These are phyloP conservation scores for Adansonia digitata DNA, from an alignment of 345 rosid genomes.

Conservation along the genomic window DNA sequence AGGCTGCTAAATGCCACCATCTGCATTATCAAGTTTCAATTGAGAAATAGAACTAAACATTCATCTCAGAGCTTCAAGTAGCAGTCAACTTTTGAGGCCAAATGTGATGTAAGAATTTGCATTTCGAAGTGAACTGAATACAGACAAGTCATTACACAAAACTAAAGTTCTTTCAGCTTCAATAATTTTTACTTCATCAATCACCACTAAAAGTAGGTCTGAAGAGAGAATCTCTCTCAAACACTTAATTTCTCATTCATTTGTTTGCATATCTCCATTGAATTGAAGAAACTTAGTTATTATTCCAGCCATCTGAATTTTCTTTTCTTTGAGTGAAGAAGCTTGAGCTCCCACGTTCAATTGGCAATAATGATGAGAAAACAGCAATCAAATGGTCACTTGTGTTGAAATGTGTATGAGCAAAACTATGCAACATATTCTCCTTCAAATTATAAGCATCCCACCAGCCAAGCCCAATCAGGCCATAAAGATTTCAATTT, in stretches of 20 bases:
- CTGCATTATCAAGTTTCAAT: background rate
- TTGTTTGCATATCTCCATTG: constrained; percentile 1
- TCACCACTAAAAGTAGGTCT: background rate
- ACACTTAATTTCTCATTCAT: background rate
- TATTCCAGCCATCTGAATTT: background rate
- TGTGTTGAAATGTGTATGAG: background rate
- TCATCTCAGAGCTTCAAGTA: background rate
- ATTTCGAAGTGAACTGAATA: background rate
- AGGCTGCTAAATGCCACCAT: background rate
- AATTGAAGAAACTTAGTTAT: background rate
- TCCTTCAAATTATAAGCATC: background rate
- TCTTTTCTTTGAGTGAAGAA: too few relatives aligned
- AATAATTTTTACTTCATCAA: background rate
- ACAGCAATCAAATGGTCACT: background rate
- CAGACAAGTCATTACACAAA: background rate
- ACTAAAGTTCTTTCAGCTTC: background rate
- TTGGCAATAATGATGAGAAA: background rate
- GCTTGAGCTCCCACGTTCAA: too few relatives aligned
- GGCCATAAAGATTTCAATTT: background rate
- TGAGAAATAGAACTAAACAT: background rate
- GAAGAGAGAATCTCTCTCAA: background rate
- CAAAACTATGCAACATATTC: background rate
- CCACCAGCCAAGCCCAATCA: background rate
- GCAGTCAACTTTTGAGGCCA: too few relatives aligned
- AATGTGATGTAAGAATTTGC: background rate